Conservation (phyloP, 2,329 filamentous ascomycete species). For the Didymella exigua region DNA sequence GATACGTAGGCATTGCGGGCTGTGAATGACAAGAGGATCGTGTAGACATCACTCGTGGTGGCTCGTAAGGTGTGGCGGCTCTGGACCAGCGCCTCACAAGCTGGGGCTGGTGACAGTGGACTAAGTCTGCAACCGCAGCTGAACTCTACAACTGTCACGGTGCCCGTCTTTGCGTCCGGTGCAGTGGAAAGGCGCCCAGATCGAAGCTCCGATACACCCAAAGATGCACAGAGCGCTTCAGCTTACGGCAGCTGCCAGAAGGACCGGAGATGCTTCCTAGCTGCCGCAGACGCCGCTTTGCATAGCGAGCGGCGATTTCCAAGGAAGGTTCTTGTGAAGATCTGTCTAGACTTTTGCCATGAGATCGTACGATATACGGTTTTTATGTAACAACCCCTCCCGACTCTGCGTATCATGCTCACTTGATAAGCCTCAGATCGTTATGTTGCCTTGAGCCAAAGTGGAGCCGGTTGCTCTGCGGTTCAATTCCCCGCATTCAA, state of each 20-base stretch:
- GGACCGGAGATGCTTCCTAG: not conserved
- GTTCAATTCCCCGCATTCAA: not conserved
- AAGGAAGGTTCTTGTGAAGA: not conserved
- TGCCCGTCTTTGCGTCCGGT: not conserved
- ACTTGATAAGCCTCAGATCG: not conserved
- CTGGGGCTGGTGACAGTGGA: not conserved
- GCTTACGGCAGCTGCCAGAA: not conserved
- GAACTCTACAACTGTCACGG: not conserved
- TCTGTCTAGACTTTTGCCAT: not conserved
- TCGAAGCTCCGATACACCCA: not conserved
- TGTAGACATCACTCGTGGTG: not conserved
- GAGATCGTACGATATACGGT: not conserved
- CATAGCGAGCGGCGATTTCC: not conserved
- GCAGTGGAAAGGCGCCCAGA: not conserved
- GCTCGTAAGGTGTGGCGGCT: constrained; percentile 7
- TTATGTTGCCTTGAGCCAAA: not conserved
- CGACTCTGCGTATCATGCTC: not conserved
- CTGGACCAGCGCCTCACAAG: constrained; percentile 2
- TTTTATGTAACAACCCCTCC: not conserved
- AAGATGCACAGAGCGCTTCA: not conserved
- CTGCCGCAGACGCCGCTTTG: not conserved
- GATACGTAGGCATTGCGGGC: not conserved
- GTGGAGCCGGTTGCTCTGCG: not conserved
- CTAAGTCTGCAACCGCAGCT: not conserved
- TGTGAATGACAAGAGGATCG: not conserved